Base-by-base conservation (phyloP, 2,329 filamentous ascomycete species). In the Triangularia setosa region DNA sequence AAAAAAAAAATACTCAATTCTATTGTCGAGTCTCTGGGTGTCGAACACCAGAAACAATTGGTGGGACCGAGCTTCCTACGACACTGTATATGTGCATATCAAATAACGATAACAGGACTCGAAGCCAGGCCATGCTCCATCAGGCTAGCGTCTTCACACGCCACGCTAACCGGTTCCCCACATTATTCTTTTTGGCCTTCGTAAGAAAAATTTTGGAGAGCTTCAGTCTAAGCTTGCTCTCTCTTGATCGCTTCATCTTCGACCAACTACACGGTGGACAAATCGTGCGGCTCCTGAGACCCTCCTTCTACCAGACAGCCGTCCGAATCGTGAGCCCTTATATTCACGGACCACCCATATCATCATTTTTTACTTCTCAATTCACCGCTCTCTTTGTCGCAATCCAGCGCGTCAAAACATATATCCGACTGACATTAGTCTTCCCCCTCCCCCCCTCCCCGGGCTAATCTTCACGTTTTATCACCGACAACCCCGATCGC, bases 261-360 rank as follows among this genome's bases (percentile, higher is more conserved):
- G 61, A 65, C 58, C 58, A 63, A 62, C 61, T n/a, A 59, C 25
- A 59, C 48, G 67, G 65, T 68, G 67, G 65, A 64, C 35, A 65
- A 66, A 65, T 67, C 67, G 67, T 44, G 64, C 65, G 65, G 67
- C 65, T 60, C 61, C 67, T 69, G 67, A 48, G n/a, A 40, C 35
- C 61, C 65, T 64, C 64, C 63, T 60, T 24, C 65, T 58, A 67
- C 54, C 67, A 67, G 67, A 63, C 60, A 52, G 67, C 67, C 65
- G 67, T 58, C 58, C 66, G 68, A 68, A 59, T 24, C 68, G 68
- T 69, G 68, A 62, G 61, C 14, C 35, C 58, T 23, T 55, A 14
- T 18, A 28, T 48, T 68, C 66, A 65, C 68, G 65, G 30, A 25
- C 66, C 67, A 68, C 66, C 68, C 65, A 62, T 53, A 23, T 53